These are phyloP conservation scores for Buxus sempervirens DNA, from an alignment of 164 flowering plant genomes.

Conservation along the genomic window DNA sequence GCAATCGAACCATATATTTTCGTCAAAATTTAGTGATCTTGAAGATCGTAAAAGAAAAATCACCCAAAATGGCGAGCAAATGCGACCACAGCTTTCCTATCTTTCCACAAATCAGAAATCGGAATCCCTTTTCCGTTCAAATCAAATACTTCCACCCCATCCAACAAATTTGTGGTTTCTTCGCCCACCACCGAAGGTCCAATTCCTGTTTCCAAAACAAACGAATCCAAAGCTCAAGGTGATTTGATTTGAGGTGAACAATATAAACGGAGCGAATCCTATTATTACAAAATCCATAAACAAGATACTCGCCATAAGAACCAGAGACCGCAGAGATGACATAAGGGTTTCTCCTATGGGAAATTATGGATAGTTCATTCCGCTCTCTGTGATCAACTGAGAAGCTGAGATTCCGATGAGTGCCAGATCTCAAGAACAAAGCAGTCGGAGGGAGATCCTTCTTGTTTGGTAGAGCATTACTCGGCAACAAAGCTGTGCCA, in stretches of 20 bases:
- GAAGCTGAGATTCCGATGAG: not conserved
- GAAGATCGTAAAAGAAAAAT: not conserved
- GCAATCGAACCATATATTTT: not conserved
- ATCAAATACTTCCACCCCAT: constrained; percentile 60
- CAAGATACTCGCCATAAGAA: constrained; percentile 32
- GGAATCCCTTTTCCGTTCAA: constrained; percentile 63
- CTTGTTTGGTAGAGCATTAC: constrained; percentile 1
- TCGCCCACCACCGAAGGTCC: constrained; percentile 31
- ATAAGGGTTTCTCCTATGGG: constrained; percentile 5
- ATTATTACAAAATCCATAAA: not conserved
- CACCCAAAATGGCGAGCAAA: constrained; percentile 98
- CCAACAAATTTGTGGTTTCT: constrained; percentile 38
- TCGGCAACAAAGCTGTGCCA: constrained; percentile 9
- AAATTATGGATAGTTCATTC: constrained; percentile 8
- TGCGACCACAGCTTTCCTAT: constrained; percentile 87
- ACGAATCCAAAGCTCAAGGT: not conserved
- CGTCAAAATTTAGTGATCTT: too few species aligned
- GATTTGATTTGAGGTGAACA: not conserved
- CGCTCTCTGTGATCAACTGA: not conserved
- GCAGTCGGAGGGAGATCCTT: constrained; percentile 6
- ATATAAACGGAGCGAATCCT: not conserved
- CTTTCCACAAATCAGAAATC: constrained; percentile 87
- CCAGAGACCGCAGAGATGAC: constrained; percentile 32
- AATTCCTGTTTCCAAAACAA: constrained; percentile 30
- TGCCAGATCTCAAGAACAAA: not conserved